Conservation (phyloP, 2,329 filamentous ascomycete genomes). For the Clonostachys byssicola region DNA sequence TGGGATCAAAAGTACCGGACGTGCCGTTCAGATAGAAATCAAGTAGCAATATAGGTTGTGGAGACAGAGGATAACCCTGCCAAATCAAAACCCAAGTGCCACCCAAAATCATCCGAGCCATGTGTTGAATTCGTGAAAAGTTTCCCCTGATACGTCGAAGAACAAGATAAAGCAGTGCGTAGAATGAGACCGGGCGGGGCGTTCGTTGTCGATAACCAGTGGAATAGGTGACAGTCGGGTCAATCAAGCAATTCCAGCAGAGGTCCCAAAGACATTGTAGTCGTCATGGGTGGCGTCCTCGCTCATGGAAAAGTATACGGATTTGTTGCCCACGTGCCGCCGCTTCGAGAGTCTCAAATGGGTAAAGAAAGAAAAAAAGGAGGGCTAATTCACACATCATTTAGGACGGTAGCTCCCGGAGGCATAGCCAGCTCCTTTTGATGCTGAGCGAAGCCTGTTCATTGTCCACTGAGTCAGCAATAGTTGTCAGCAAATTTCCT, state of each 20-base stretch:
- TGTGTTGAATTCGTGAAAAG: slow-evolving; percentile 23
- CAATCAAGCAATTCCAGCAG: not conserved
- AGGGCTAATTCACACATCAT: slow-evolving; percentile 18
- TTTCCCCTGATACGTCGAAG: slow-evolving; percentile 28
- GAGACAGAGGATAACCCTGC: not conserved
- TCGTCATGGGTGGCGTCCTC: not conserved
- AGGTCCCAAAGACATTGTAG: slow-evolving; percentile 1
- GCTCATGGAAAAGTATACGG: too few species aligned
- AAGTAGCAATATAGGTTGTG: slow-evolving; percentile 6
- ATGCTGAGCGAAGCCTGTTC: slow-evolving; percentile 81
- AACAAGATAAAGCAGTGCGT: slow-evolving; percentile 35
- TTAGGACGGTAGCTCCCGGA: slow-evolving; percentile 30
- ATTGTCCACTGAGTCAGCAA: slow-evolving; percentile 84
- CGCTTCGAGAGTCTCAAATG: slow-evolving; percentile 3
- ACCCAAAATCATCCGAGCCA: slow-evolving; percentile 30
- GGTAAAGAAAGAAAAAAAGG: slow-evolving; percentile 3
- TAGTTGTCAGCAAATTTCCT: slow-evolving; percentile 68
- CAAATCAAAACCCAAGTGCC: slow-evolving; percentile 1
- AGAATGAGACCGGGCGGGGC: slow-evolving; percentile 11
- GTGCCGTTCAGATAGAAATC: slow-evolving; percentile 29
- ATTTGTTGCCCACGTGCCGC: not conserved
- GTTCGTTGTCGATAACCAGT: not conserved
- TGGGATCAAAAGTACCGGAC: slow-evolving; percentile 23
- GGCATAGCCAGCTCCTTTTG: slow-evolving; percentile 57
- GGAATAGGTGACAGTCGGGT: not conserved